Evolutionary conservation across 23 red algal genomes (phyloP), one percentile per base, ranked within the genome.

Genomic region (Gracilaria gracilis): DNA sequence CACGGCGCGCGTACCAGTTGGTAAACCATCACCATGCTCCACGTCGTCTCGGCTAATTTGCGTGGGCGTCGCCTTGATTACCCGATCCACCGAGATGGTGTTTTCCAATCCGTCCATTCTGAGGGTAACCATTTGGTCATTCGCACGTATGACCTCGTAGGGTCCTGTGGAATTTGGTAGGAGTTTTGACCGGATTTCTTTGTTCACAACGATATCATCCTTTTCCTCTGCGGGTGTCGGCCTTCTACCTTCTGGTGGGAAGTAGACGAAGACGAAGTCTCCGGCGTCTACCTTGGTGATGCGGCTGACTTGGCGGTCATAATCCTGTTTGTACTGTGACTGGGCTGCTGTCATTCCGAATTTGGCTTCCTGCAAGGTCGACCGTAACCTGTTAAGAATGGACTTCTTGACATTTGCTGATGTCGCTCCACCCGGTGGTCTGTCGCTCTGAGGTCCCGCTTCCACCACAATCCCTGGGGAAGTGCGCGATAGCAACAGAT

Each of bases 401-500:
- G 9, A 1, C 51, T 55, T 55, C 16, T 55, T 55, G 51, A 20
- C 51, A 1, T 55, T 15, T 1, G 51, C 51, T 6, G 51, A 15
- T 1, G 51, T 55, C 7, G 1, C 1, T 15, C 4, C 2, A 29
- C 59, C 59, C 2, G 3, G 9, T 31, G 29, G 4, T 9, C 11
- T 16, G 1, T 29, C n/a, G n/a, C n/a, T n/a, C n/a, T n/a, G n/a
- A n/a, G n/a, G n/a, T n/a, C n/a, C 59, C 19, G 59, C 24, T 29
- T 62, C 1, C 4, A 62, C 11, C 1, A 62, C 24, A 7, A 62
- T 62, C 3, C 59, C 59, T 15, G 7, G 51, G 1, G 51, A 15
- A 2, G 11, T 15, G 51, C 76, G 27, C 46, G 76, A 81, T 1
- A 81, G 76, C 24, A 81, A 46, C n/a, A 81, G 47, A n/a, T 59